Base-by-base conservation (phyloP, 129 eudicot species). In the Apium graveolens region DNA sequence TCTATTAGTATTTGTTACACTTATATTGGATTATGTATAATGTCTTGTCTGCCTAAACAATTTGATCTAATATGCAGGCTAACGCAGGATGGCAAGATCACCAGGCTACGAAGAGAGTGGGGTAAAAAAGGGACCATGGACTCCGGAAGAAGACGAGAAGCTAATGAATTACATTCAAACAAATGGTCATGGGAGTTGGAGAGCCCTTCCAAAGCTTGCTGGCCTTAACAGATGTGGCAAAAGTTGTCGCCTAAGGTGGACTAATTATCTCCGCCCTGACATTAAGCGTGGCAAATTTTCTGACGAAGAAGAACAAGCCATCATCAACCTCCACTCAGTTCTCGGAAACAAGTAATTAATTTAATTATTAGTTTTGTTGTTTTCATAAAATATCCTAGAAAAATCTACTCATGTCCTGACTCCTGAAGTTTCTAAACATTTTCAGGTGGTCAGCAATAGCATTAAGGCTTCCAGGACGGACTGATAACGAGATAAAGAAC, bases 361-460 rank as follows among this genome's bases (percentile, higher is more conserved):
- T 38, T 12, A 10, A 8, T 20, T 21, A 6, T 68, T 69, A 4
- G 0, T 38, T 38, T 38, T 38, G 3, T 38, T 38, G 41, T 38
- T 38, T 38, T 38, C 6, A 38, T 38, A 5, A 38, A 51, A 4
- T 51, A 27, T 51, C 62, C 62, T 51, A 6, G 11, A 51, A 51
- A 51, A 10, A 8, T 57, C 13, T 24, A 7, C 31, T 60, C 16
- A 32, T 60, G 34, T 12, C 68, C 26, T 8, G 65, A 55, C 1
- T 55, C 29, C 10, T 20, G 65, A 60, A n/a, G 12, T 3, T 29
- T 26, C 8, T 62, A 62, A n/a, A 1, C 17, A 0, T 70, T 24
- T 41, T 10, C 20, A 87, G 91, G 85, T 87, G 91, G 91, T 87
- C 91, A 0, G 83, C 88, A n/a, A 87, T 87, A 74, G 91, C 91